Evolutionary conservation across 495 filamentous ascomycete species (phyloP).

Genomic region (Articulospora tetracladia): DNA sequence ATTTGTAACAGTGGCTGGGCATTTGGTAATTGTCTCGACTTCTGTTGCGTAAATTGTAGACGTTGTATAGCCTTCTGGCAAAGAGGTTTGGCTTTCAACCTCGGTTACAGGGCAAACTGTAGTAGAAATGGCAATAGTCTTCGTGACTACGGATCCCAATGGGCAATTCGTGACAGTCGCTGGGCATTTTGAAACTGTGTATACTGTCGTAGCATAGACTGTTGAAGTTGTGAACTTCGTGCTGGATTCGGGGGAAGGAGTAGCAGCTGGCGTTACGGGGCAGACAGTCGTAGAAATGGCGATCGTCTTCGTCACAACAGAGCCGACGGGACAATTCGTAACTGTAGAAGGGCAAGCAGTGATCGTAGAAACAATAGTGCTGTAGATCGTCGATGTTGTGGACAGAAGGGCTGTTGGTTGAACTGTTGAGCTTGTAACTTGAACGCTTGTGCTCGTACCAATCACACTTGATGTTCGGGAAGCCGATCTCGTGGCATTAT

Average conservation of each 20-base stretch:
- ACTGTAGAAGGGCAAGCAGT: background rate
- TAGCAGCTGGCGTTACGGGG: background rate
- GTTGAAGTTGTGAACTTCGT: background rate
- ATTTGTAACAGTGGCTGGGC: background rate
- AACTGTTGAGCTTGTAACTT: background rate
- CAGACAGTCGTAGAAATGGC: background rate
- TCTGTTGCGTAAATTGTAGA: background rate
- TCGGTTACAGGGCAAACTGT: background rate
- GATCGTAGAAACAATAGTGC: background rate
- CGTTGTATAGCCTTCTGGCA: background rate
- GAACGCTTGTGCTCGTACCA: background rate
- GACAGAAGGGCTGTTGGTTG: too few relatives aligned
- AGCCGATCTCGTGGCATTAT: background rate
- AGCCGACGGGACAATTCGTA: background rate
- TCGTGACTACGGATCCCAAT: background rate
- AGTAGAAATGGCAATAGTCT: background rate
- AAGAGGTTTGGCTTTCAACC: background rate
- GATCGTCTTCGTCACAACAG: conserved; percentile 1
- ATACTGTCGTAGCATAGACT: background rate
- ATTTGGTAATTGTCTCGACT: background rate
- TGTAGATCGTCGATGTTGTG: background rate
- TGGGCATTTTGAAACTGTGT: background rate
- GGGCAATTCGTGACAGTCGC: background rate
- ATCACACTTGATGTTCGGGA: background rate
- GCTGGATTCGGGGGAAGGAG: background rate